Evolutionary conservation across 140 eudicot genomes (phyloP).

Genomic region (Ambrosia hybrid): DNA sequence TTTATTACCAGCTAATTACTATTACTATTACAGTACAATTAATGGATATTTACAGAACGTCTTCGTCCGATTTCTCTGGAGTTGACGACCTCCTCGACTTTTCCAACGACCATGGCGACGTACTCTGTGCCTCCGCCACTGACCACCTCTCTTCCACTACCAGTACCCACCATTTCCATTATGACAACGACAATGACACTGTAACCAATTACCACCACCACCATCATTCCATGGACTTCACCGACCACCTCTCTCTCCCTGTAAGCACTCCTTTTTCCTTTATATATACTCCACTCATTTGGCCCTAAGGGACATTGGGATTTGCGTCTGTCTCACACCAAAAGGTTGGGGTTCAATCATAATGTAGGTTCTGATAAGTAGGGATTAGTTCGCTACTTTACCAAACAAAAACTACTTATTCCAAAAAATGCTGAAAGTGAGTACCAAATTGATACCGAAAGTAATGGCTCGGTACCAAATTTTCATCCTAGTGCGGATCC

Average conservation of each 20-base stretch:
- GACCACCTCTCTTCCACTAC: slow-evolving; percentile 41
- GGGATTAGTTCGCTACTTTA: too few relatives aligned
- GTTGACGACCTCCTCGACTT: slow-evolving; percentile 72
- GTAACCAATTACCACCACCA: not conserved
- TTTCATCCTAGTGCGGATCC: too few relatives aligned
- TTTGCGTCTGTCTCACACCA: too few relatives aligned
- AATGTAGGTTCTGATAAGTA: too few relatives aligned
- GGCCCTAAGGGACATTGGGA: too few relatives aligned
- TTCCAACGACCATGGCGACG: slow-evolving; percentile 53
- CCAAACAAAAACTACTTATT: too few relatives aligned
- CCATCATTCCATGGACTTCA: slow-evolving; percentile 45
- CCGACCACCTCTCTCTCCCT: slow-evolving; percentile 54
- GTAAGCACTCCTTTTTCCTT: slow-evolving; percentile 33
- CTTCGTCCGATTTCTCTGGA: slow-evolving; percentile 35
- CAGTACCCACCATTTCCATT: not conserved
- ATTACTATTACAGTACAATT: too few relatives aligned
- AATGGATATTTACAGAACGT: slow-evolving; percentile 58
- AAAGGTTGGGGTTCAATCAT: too few relatives aligned
- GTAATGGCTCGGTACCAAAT: too few relatives aligned
- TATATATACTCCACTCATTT: not conserved
- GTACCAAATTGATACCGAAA: too few relatives aligned
- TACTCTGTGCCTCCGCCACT: slow-evolving; percentile 32
- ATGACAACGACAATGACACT: not conserved
- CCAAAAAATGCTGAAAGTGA: too few relatives aligned
- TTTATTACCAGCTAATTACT: too few relatives aligned